Conservation (phyloP, 2,329 filamentous ascomycete species). For the Parafenestella ontariensis region DNA sequence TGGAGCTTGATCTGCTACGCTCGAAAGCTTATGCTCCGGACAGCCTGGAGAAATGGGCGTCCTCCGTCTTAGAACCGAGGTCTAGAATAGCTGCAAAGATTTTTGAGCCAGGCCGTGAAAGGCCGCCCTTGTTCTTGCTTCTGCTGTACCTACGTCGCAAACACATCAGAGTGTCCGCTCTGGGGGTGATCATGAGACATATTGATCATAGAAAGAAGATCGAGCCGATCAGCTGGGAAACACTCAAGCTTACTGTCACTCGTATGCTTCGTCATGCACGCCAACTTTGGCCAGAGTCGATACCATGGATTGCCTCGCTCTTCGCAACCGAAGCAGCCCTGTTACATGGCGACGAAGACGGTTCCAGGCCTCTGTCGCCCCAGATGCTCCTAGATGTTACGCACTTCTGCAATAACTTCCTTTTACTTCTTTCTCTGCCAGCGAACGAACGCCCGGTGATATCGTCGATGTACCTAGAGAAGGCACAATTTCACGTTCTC, state of each 20-base stretch:
- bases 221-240: constrained; percentile 28
- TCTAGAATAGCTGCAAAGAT: constrained; percentile 26
- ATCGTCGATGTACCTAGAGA: constrained; percentile 58
- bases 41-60: constrained; percentile 34
- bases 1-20: constrained; percentile 29
- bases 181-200: constrained; percentile 35
- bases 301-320: constrained; percentile 40
- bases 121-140: constrained; percentile 41
- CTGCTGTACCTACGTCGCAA: constrained; percentile 42
- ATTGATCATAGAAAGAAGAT: constrained; percentile 20
- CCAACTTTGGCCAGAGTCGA: constrained; percentile 36
- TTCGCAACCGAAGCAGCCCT: constrained; percentile 32
- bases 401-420: constrained; percentile 57
- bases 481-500: constrained; percentile 64
- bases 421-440: constrained; percentile 58
- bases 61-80: constrained; percentile 21
- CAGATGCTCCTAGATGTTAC: constrained; percentile 35
- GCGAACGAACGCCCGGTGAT: constrained; percentile 58
- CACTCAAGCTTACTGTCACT: constrained; percentile 31
- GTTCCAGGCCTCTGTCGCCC: constrained; percentile 1
- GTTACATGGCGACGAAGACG: constrained; percentile 12
- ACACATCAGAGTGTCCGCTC: constrained; percentile 25
- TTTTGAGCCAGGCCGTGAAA: constrained; percentile 18
- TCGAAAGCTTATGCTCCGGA: constrained; percentile 21
- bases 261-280: constrained; percentile 43